Evolutionary conservation across 106 monocot genomes (phyloP).

Genomic region (Hemerocallis citrina): DNA sequence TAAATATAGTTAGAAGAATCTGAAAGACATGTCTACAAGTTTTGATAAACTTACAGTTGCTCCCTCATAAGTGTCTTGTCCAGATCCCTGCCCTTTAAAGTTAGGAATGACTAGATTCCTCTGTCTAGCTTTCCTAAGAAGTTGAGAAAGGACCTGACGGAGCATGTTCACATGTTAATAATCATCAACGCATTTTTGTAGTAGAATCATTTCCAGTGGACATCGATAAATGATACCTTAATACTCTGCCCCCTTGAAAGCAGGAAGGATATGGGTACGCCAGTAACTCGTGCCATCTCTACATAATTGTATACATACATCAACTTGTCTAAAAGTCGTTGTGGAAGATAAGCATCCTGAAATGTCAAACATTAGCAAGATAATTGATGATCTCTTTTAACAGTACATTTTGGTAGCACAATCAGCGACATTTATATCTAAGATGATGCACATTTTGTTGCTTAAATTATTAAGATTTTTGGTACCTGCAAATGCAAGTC

Average conservation of each 20-base stretch:
- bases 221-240: constrained; percentile 39
- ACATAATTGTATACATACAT: constrained; percentile 99
- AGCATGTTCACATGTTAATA: constrained; percentile 6
- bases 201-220: neutral
- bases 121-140: constrained; percentile 91
- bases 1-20: neutral
- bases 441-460: no score
- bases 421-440: no score
- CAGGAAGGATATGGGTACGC: constrained; percentile 95
- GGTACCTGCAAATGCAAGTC: no score
- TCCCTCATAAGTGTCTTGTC: constrained; percentile 92
- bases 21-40: neutral
- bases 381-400: no score
- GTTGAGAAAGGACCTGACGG: constrained; percentile 89
- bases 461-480: no score
- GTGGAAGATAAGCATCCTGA: constrained; percentile 99
- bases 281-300: constrained; percentile 99
- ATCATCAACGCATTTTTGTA: neutral
- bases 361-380: neutral
- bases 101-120: constrained; percentile 92
- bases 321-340: constrained; percentile 88
- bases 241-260: constrained; percentile 97
- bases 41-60: constrained; percentile 80
- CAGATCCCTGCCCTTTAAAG: constrained; percentile 86
- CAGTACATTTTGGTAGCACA: no score